These are phyloP conservation scores for Zymoseptoria tritici DNA, from an alignment of 2,329 filamentous ascomycete species.

Conservation along the genomic window DNA sequence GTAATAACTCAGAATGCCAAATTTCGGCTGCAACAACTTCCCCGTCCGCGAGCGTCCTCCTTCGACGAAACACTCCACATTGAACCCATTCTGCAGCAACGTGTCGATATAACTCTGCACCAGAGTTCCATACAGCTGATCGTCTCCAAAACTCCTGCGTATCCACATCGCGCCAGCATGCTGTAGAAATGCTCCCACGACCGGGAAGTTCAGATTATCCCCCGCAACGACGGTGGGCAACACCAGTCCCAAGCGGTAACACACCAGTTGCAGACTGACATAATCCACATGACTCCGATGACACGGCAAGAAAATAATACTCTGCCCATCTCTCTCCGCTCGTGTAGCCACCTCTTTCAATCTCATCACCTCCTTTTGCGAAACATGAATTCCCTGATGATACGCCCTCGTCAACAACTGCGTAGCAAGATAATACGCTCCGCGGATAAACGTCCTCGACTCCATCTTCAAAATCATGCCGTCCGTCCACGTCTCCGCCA, in stretches of 20 bases:
- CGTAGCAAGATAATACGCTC: conserved; percentile 82
- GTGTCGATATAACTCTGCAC: conserved; percentile 96
- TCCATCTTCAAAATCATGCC: conserved; percentile 99
- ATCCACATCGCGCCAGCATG: conserved; percentile 98
- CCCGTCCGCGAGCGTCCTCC: conserved; percentile 87
- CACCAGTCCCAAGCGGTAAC: conserved; percentile 82
- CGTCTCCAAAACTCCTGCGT: conserved; percentile 82
- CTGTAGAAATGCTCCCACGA: conserved; percentile 83
- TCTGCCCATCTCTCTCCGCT: conserved; percentile 81
- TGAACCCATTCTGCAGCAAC: conserved; percentile 79
- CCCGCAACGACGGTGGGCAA: conserved; percentile 89
- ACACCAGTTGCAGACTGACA: conserved; percentile 88
- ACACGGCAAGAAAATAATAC: conserved; percentile 90
- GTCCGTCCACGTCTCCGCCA: conserved; percentile 80
- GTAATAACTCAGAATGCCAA: conserved; percentile 87
- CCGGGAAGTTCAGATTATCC: conserved; percentile 90
- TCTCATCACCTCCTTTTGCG: conserved; percentile 82
- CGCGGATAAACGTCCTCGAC: conserved; percentile 82
- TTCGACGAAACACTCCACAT: conserved; percentile 97
- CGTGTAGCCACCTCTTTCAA: conserved; percentile 73
- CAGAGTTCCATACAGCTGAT: conserved; percentile 81
- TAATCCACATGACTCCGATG: conserved; percentile 96
- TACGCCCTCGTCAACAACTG: conserved; percentile 89
- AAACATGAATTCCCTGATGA: conserved; percentile 93
- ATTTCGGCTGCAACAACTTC: conserved; percentile 88